Percentiles rank a stretch among this genome's conserved stretches.
Evolutionary conservation across 2,329 filamentous ascomycete species (phyloP).

Genomic region (Lachnellula cervina): DNA sequence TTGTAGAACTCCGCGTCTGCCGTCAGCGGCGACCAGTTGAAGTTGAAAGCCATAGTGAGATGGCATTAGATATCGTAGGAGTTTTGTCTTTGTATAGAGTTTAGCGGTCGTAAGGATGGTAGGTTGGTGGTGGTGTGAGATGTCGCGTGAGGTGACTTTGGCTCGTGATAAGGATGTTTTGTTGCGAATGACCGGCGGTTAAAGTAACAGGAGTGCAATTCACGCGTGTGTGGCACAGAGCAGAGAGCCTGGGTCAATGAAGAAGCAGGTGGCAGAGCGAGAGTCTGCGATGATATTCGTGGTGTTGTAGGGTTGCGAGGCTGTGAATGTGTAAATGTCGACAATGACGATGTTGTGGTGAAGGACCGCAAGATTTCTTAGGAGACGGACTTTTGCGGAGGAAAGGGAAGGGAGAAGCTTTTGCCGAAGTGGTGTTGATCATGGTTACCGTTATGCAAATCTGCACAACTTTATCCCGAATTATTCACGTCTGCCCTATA

Average conservation of each 20-base stretch:
- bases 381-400: too few species aligned
- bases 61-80: constrained; percentile 24
- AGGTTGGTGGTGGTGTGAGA: constrained; percentile 1
- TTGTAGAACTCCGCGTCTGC: constrained; percentile 89
- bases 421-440: background rate
- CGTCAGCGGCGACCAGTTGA: constrained; percentile 99
- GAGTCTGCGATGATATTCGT: constrained; percentile 1
- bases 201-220: background rate
- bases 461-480: background rate
- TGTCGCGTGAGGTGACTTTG: constrained; percentile 19
- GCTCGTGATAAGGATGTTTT: constrained; percentile 18
- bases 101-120: background rate
- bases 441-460: background rate
- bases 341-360: background rate
- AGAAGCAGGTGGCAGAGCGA: constrained; percentile 13
- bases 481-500: background rate
- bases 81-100: background rate
- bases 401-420: background rate
- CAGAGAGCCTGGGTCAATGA: constrained; percentile 18
- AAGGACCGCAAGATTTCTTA: background rate
- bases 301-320: background rate
- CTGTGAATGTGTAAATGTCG: background rate
- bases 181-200: constrained; percentile 1
- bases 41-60: constrained; percentile 90
- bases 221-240: background rate